Base-by-base conservation (phyloP, 2,329 filamentous ascomycete genomes). In the Venturia aucupariae region DNA sequence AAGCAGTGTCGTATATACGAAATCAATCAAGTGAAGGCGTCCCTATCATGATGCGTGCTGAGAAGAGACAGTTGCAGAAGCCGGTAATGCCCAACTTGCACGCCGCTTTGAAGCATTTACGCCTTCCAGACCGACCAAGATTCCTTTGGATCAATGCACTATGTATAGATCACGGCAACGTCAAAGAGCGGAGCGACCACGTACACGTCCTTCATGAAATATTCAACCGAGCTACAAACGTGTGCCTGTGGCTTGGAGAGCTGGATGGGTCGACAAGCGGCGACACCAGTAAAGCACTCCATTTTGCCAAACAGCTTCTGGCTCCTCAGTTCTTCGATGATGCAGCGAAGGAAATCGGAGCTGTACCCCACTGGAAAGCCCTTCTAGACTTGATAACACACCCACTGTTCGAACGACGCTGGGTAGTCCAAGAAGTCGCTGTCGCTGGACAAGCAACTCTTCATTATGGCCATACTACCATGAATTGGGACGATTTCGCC, bases 381-480 rank as follows among this genome's bases (percentile, higher is more conserved):
- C 63, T 79, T 0, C 66, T 76, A 3, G 64, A 67, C 8, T 65
- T 79, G 4, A 78, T 79, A 68, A 69, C 73, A 59, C 68, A 75
- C 7, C 68, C 69, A 2, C 79, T 61, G 42, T 61, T 61, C 17
- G 59, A 61, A 22, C 59, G 64, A 4, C 39, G 62, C n/a, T 79
- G 77, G 78, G 74, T 79, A 1, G 72, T 79, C 0, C 77, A 79
- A 66, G 78, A 79, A 66, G 72, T 79, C 15, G 72, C 73, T 0
- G 69, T 76, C 32, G 75, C 77, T 0, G 67, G 66, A 30, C 66
- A 67, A 5, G 74, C 73, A 7, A 70, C 66, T 3, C 69, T 80
- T 0, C 73, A 75, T 60, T 78, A 77, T 66, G 78, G 77, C 1
- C 44, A 65, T 0, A 70, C 76, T 3, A 63, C 61, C 1, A 74